A percentile compares a stretch with the other conserved stretches of the same genome.
Conservation (phyloP, 371 early-diverging fungal species). For the Chytridiales sp. region DNA sequence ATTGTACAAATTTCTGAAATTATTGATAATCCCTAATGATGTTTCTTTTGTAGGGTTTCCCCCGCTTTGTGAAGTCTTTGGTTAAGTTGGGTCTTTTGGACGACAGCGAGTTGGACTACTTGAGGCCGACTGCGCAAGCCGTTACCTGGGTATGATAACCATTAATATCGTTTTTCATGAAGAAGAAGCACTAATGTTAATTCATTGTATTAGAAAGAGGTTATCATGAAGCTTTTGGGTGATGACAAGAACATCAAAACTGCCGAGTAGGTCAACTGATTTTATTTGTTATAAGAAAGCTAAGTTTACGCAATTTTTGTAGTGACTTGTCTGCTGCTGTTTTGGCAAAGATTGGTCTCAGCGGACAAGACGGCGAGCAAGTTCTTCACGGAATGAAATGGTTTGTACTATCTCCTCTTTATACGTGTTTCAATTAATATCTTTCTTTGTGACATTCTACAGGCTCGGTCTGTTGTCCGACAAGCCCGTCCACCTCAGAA, state of each 20-base stretch:
- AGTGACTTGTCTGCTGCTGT: conserved; percentile 34
- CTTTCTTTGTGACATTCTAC: not conserved
- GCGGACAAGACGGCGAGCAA: conserved; percentile 35
- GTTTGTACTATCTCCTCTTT: conserved; percentile 1
- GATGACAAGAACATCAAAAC: not conserved
- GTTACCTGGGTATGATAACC: conserved; percentile 44
- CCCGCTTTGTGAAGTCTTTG: conserved; percentile 86
- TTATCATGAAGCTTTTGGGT: not conserved
- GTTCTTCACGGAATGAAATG: conserved; percentile 44
- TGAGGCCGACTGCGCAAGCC: conserved; percentile 40
- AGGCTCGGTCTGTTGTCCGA: conserved; percentile 50
- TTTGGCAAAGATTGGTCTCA: conserved; percentile 26
- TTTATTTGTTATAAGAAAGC: too few species aligned
- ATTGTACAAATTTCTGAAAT: not conserved
- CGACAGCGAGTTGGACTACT: conserved; percentile 67
- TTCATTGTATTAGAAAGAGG: conserved; percentile 5
- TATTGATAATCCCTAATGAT: not conserved
- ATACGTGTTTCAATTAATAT: not conserved
- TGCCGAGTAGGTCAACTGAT: conserved; percentile 20
- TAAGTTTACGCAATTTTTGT: too few species aligned
- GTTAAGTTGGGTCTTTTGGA: conserved; percentile 90
- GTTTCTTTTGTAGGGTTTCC: conserved; percentile 66
- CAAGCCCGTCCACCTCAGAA: conserved; percentile 56
- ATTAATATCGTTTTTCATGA: too few species aligned
- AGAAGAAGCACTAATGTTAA: too few species aligned